phyloP scores from a whole-genome alignment of 177 flowering plant genomes.

The Vitis hybrid region DNA sequence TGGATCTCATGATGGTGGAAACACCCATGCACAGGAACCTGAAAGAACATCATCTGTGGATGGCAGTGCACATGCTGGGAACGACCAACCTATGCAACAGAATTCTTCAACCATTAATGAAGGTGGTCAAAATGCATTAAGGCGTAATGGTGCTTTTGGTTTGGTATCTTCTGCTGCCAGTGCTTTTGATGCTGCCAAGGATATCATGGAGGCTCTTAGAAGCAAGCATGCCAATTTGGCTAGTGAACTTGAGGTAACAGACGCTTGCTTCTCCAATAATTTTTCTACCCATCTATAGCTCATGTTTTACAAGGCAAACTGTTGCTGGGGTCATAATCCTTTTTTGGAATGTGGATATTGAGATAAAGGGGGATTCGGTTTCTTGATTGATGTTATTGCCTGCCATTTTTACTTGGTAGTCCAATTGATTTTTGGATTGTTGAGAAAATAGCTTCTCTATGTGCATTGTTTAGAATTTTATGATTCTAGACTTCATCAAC shows the following conservation, averaged over 20 bases:
- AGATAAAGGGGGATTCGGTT: not conserved
- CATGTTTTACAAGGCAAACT: not conserved
- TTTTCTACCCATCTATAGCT: not conserved
- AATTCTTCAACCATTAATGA: conserved; percentile 57
- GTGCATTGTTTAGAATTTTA: too few relatives aligned
- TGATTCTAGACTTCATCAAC: too few relatives aligned
- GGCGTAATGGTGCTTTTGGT: conserved; percentile 68
- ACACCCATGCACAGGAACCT: conserved; percentile 75
- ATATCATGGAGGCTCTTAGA: conserved; percentile 94
- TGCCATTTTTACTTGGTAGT: not conserved
- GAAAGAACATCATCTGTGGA: conserved; percentile 66
- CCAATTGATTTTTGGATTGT: not conserved
- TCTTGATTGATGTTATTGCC: not conserved
- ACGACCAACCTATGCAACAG: conserved; percentile 67
- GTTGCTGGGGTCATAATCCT: not conserved
- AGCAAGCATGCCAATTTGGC: conserved; percentile 97
- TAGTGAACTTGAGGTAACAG: conserved; percentile 90
- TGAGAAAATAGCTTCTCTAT: not conserved
- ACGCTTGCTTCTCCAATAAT: not conserved
- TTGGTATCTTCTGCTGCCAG: conserved; percentile 78
- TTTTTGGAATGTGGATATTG: not conserved
- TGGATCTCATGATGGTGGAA: conserved; percentile 79
- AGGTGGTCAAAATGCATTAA: conserved; percentile 55
- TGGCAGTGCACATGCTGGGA: conserved; percentile 47
- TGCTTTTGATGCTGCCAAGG: conserved; percentile 98